Evolutionary conservation across 805 yeast genomes (phyloP), one percentile per base, ranked within the genome.

Genomic region (Kodamaea kaohsiungensis): DNA sequence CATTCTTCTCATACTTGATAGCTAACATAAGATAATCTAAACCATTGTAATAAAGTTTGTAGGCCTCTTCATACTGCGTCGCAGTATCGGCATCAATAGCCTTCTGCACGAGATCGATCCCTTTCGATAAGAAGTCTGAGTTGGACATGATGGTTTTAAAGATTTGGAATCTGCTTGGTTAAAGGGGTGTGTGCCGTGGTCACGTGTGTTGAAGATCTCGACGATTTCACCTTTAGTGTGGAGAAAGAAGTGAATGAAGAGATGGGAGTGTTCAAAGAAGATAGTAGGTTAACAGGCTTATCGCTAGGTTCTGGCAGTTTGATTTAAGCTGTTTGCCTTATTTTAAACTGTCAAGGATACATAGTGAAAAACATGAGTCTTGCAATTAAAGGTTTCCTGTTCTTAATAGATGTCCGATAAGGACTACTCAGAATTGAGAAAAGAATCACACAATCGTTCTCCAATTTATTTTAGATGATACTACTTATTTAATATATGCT

Each of bases 21-120:
- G 99, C 99, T 61, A 91, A 78, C 97, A 95, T 91, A 63, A 95
- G 78, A 72, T 95, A 95, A 70, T 95, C 98, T 53, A 95, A 77
- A 1, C 98, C 98, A 63, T 89, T 89, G 75, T 89, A 92, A 72
- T 95, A 95, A 46, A 90, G 81, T 56, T 91, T 89, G 70, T 93
- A 93, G 0, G 99, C 98, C 61, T 95, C 98, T 51, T 90, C 97
- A 63, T 92, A 93, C 59, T 87, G 81, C 51, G 93, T 87, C 19
- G 91, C 91, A 15, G 90, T 85, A 68, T 95, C 99, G 5, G 96
- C 91, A 67, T 91, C 97, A 53, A 95, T 91, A 19, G 99, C 99
- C 70, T 87, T 88, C 67, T 91, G 96, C 16, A 95, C 96, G 38
- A 91, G 79, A 58, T 91, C 97, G 19, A 95, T 91, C n/a, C 98